phyloP scores from a whole-genome alignment of 1,284 basidiomycete species.

The Ganoderma multipileum region DNA sequence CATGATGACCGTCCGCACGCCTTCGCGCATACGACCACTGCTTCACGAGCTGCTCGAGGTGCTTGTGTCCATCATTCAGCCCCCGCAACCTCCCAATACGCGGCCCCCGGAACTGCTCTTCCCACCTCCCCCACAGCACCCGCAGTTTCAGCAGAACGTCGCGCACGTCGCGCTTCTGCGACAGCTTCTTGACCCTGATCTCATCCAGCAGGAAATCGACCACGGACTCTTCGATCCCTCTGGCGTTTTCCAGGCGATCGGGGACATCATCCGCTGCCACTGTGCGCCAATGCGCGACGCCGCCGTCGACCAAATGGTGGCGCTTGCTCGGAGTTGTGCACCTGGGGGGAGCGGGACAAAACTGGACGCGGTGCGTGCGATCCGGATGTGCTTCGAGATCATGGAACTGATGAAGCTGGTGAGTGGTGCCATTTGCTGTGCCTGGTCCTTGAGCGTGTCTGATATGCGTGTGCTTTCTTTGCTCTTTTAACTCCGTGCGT shows the following conservation, averaged over 20 bases:
- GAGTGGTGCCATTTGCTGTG: constrained; percentile 43
- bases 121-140: constrained; percentile 29
- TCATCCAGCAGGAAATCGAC: constrained; percentile 84
- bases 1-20: constrained; percentile 65
- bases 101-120: constrained; percentile 26
- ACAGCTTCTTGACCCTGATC: constrained; percentile 69
- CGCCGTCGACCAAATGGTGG: constrained; percentile 86
- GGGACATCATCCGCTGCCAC: constrained; percentile 85
- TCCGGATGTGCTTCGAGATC: constrained; percentile 89
- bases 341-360: constrained; percentile 59
- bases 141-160: constrained; percentile 42
- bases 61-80: constrained; percentile 84
- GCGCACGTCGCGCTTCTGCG: constrained; percentile 65
- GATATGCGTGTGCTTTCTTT: constrained; percentile 8
- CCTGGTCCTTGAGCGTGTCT: constrained; percentile 16
- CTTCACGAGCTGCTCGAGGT: constrained; percentile 84
- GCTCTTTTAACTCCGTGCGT: constrained; percentile 12
- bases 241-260: constrained; percentile 82
- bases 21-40: constrained; percentile 78
- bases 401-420: constrained; percentile 96
- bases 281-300: constrained; percentile 93
- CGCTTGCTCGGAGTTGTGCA: constrained; percentile 64
- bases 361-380: constrained; percentile 74
- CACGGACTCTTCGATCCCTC: constrained; percentile 84
- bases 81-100: constrained; percentile 44